These are phyloP conservation scores for Cryptococcus amylolentus DNA, from an alignment of 1,284 basidiomycete genomes.

Conservation along the genomic window DNA sequence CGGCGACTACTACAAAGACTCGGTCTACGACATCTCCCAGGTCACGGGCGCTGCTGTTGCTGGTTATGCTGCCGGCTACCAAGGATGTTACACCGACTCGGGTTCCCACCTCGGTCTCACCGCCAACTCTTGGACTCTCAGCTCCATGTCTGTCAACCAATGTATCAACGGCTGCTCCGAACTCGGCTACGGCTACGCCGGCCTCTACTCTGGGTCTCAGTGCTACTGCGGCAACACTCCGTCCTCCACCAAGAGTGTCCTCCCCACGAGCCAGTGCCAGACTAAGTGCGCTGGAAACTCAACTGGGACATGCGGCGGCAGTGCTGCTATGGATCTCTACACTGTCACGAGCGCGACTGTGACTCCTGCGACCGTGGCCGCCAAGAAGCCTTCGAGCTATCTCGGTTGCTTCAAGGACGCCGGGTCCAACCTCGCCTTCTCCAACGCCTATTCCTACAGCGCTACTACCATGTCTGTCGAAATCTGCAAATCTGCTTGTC, in stretches of 20 bases:
- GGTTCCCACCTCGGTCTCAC: constrained; percentile 9
- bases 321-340: constrained; percentile 15
- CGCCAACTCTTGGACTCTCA: constrained; percentile 12
- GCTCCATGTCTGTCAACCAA: constrained; percentile 5
- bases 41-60: constrained; percentile 5
- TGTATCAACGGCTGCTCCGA: constrained; percentile 31
- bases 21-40: constrained; percentile 23
- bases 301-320: constrained; percentile 16
- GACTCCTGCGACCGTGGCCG: constrained; percentile 1
- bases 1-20: constrained; percentile 22
- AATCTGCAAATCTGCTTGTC: constrained; percentile 28
- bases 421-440: constrained; percentile 13
- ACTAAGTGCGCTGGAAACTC: constrained; percentile 13
- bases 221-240: constrained; percentile 16
- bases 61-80: constrained; percentile 16
- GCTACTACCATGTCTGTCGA: constrained; percentile 23
- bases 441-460: constrained; percentile 19
- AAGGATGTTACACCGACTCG: constrained; percentile 15
- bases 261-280: constrained; percentile 14
- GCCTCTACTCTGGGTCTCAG: constrained; percentile 10
- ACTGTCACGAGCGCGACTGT: constrained; percentile 8
- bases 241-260: constrained; percentile 1
- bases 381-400: constrained; percentile 9
- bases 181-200: constrained; percentile 24
- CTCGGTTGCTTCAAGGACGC: constrained; percentile 18